Percentiles rank a stretch among this genome's conserved stretches.
phyloP scores from a whole-genome alignment of 108 stramenopile genomes.

The Nannochloropsis granulata region DNA sequence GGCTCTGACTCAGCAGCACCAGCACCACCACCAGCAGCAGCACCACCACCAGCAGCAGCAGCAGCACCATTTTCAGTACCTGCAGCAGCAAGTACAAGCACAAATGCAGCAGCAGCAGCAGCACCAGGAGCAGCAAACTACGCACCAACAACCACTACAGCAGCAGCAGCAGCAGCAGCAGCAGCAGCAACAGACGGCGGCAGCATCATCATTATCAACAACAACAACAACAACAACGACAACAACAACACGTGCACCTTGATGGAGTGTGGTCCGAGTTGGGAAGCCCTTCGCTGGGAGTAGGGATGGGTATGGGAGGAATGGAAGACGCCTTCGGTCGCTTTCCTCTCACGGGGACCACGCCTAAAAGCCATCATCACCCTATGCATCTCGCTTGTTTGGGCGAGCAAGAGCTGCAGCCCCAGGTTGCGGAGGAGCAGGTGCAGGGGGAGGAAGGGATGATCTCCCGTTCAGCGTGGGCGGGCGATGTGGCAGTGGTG shows the following conservation, averaged over 20 bases:
- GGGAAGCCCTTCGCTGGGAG: background rate
- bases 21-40: background rate
- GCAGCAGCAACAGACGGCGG: background rate
- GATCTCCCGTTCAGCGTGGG: background rate
- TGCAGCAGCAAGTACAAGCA: too few relatives aligned
- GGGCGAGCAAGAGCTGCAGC: background rate
- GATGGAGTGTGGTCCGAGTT: background rate
- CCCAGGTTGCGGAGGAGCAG: background rate
- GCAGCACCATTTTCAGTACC: background rate
- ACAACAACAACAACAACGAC: background rate
- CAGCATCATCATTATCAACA: background rate
- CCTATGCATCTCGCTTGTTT: background rate
- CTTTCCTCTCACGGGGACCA: background rate
- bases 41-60: background rate
- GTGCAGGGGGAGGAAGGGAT: background rate
- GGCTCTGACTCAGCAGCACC: background rate
- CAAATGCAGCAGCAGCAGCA: background rate
- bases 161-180: background rate
- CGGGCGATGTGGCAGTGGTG: background rate
- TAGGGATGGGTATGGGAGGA: background rate
- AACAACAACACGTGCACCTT: background rate
- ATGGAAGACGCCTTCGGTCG: background rate
- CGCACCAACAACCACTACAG: background rate
- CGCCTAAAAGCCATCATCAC: background rate
- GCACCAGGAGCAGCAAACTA: background rate